Conservation (phyloP, 2,329 filamentous ascomycete species). For the Colletotrichum lupini region DNA sequence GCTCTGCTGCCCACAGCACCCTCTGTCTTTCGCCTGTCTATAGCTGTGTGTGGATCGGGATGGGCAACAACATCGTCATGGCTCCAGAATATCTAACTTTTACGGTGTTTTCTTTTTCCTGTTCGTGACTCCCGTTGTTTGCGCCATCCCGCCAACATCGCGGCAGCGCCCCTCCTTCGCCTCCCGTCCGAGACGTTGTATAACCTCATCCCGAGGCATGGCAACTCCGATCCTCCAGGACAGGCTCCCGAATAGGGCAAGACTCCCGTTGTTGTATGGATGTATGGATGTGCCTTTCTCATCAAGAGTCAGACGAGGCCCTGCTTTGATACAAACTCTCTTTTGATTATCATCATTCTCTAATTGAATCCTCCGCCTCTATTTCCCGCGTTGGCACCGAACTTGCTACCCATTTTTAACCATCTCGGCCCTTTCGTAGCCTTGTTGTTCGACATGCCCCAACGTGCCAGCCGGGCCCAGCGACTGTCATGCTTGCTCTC, state of each 20-base stretch:
- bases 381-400: neutral
- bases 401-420: neutral
- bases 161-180: neutral
- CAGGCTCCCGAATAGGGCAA: constrained; percentile 22
- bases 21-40: neutral
- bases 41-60: neutral
- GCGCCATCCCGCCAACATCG: neutral
- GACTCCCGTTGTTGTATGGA: constrained; percentile 25
- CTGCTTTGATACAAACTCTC: constrained; percentile 31
- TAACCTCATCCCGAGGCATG: constrained; percentile 8
- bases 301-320: constrained; percentile 18
- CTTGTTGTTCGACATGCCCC: neutral
- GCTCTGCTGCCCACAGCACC: constrained; percentile 16
- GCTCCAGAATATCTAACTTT: neutral
- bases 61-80: neutral
- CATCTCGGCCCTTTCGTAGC: neutral
- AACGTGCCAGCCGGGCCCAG: constrained; percentile 9
- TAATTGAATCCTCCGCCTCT: neutral
- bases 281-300: neutral
- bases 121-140: constrained; percentile 2
- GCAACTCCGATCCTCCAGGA: neutral
- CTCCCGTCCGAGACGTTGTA: constrained; percentile 3
- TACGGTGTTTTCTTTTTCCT: neutral
- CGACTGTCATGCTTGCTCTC: constrained; percentile 20
- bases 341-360: constrained; percentile 18